Base-by-base conservation (phyloP, 208 protist species). In the Dictyostelium gargantuum region DNA sequence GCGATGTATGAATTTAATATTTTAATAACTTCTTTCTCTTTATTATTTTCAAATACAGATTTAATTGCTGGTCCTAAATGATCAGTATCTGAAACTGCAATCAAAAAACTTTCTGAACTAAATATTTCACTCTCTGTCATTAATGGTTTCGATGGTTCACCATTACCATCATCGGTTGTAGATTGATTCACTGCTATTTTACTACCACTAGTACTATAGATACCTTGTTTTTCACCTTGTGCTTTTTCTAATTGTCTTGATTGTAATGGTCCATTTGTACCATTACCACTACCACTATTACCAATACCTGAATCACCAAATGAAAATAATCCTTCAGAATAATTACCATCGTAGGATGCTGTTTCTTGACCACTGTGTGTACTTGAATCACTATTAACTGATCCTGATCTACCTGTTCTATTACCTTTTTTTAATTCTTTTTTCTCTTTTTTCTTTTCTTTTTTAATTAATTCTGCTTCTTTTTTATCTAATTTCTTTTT, bases 31-130 rank as follows among this genome's bases (percentile, higher is more conserved):
- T 89, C 82, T 8, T 89, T 58, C 29, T 89, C 68, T 44, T 89
- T 89, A 56, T 42, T 68, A 17, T 44, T 61, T 54, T 89, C 82
- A 66, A 89, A 89, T 19, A 89, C 52, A 10, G 82, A 89, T 54
- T 89, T 89, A 21, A 89, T 89, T 2, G 82, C 82, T 19, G 82
- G 82, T 26, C 82, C 82, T 3, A 89, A 26, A 68, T 89, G 82
- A 68, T 89, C 82, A 6, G 82, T 89, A 52, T 89, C 82, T 6
- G 82, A 56, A 3, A 89, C 21, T 0, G 82, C 82, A 68, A 89
- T 89, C 15, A 89, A 40, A 40, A 89, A 89, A 35, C 15, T 42
- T 15, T 89, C 82, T 15, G 50, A 70, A 21, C 48, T 50, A 26
- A 89, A 89, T 6, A 79, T 42, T 23, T 89, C 82, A 40, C 50